Percentiles rank a stretch among this genome's conserved stretches.
These are phyloP conservation scores for Warburgia ugandensis DNA, from an alignment of 164 flowering plant genomes.

Conservation along the genomic window DNA sequence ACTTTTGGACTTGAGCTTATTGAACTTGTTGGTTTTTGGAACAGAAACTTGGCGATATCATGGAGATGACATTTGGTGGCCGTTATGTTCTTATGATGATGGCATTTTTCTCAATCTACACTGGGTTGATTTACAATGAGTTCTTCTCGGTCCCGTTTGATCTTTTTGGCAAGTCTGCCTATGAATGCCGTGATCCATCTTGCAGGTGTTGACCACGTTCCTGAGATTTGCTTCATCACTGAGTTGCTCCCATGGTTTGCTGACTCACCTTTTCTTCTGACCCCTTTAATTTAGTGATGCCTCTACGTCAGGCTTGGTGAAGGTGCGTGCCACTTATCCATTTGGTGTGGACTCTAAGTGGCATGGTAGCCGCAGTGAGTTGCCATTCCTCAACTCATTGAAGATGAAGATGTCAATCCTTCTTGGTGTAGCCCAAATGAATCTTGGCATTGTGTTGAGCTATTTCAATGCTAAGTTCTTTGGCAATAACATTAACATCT, in stretches of 20 bases:
- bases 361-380: constrained; percentile 92
- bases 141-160: constrained; percentile 94
- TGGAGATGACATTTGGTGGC: constrained; percentile 92
- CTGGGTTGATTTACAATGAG: constrained; percentile 92
- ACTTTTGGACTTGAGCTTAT: no score
- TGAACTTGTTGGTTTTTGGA: constrained; percentile 9
- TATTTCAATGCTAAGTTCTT: constrained; percentile 80
- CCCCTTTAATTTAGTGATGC: constrained; percentile 64
- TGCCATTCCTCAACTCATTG: constrained; percentile 92
- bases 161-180: constrained; percentile 83
- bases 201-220: constrained; percentile 57
- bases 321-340: constrained; percentile 74
- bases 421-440: constrained; percentile 94
- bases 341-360: constrained; percentile 94
- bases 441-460: constrained; percentile 88
- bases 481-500: constrained; percentile 49
- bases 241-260: no score
- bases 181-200: constrained; percentile 78
- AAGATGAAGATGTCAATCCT: constrained; percentile 99
- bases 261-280: not conserved
- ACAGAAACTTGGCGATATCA: constrained; percentile 96
- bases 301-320: constrained; percentile 67
- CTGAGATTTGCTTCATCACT: no score
- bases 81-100: constrained; percentile 93
- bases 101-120: constrained; percentile 92